Evolutionary conservation across 257 asterid genomes (phyloP).

Genomic region (Penstemon eatonii): DNA sequence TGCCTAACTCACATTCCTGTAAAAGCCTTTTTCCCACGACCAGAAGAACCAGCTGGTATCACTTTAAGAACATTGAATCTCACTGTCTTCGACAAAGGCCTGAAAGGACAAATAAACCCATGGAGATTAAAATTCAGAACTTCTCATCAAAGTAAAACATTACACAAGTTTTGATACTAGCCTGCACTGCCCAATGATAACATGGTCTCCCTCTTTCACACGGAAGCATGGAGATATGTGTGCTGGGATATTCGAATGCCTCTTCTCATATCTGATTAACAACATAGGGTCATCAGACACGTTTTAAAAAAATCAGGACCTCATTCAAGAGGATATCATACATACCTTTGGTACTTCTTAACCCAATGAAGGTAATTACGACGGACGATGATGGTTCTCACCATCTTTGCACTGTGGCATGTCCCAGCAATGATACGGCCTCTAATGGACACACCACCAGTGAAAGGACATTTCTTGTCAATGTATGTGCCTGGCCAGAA

Average conservation of each 20-base stretch:
- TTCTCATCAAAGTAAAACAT: neutral
- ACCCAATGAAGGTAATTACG: slow-evolving; percentile 46
- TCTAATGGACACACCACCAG: slow-evolving; percentile 36
- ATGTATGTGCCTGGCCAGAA: slow-evolving; percentile 26
- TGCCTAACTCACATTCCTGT: slow-evolving; percentile 17
- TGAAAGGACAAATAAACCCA: neutral
- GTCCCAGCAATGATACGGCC: slow-evolving; percentile 44
- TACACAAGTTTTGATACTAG: neutral
- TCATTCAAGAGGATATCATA: neutral
- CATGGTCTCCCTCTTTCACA: slow-evolving; percentile 44
- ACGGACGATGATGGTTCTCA: slow-evolving; percentile 45
- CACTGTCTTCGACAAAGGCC: slow-evolving; percentile 42
- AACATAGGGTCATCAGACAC: neutral
- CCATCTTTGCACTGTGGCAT: slow-evolving; percentile 51
- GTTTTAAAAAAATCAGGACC: neutral
- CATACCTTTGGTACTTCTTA: slow-evolving; percentile 45
- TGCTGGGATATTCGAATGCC: slow-evolving; percentile 46
- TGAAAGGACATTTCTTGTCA: slow-evolving; percentile 40
- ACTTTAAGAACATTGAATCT: slow-evolving; percentile 42
- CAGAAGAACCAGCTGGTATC: slow-evolving; percentile 38
- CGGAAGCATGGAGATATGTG: slow-evolving; percentile 40
- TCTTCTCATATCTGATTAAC: slow-evolving; percentile 39
- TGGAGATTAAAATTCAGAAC: neutral
- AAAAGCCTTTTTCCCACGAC: slow-evolving; percentile 37
- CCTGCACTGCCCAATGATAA: slow-evolving; percentile 49